Base-by-base conservation (phyloP, 1,284 basidiomycete species). In the Ustilago sp. region DNA sequence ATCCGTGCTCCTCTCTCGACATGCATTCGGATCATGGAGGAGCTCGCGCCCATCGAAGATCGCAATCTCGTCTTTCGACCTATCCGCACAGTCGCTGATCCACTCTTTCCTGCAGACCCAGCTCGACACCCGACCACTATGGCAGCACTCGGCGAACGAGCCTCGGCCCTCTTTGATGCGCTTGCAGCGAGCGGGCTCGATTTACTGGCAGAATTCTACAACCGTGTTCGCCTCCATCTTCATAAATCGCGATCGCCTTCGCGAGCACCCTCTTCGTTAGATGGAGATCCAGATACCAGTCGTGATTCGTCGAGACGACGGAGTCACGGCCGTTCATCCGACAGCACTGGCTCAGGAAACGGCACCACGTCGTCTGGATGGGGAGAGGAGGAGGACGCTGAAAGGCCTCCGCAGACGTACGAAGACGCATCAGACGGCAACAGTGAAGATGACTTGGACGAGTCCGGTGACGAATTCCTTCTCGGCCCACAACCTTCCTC, bases 41-140 rank as follows among this genome's bases (percentile, higher is more conserved):
- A 77, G 52, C 38, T 77, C 11, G 34, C 45, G 19, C 74, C 74
- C 8, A 63, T 77, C 23, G 63, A 72, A 3, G 74, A 77, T 41
- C 41, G 56, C 11, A 77, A 73, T 31, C 70, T 77, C n/a, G 54
- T 77, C 53, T 70, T 77, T 23, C 74, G 74, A 0, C 74, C 74
- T 5, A 56, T 77, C 12, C 23, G 61, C 19, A 63, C 38, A 1
- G 8, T 36, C 8, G 50, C 11, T 32, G 61, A 67, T 23, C 31
- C 32, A 8, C 47, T 63, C n/a, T 66, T 59, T 11, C 38, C 60
- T 15, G 28, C 48, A 32, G 59, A 52, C n/a, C 47, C 31, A 5
- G 8, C 34, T n/a, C 58, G 15, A 43, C 48, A 23, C 12, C 19
- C 43, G 13, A 41, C 34, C 9, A 35, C 28, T 1, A 36, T 48